Evolutionary conservation across 192 early-diverging fungal species (phyloP).

Genomic region (Funneliformis geosporum): DNA sequence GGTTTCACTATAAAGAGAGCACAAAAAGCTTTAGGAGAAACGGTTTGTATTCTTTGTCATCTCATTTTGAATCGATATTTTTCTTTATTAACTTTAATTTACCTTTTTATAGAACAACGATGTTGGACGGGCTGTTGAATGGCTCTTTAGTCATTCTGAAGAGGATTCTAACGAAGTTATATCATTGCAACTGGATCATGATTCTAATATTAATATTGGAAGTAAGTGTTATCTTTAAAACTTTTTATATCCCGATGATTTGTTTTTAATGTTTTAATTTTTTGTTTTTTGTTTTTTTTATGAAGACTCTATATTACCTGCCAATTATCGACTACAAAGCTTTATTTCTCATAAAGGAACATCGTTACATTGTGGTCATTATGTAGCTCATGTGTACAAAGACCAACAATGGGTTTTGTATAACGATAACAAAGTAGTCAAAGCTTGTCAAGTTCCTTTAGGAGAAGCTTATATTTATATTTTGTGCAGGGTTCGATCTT

Average conservation of each 20-base stretch:
- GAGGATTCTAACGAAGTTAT: conserved; percentile 33
- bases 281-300: conserved; percentile 29
- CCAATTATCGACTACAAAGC: conserved; percentile 66
- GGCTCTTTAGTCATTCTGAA: conserved; percentile 86
- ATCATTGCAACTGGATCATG: neutral
- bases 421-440: conserved; percentile 95
- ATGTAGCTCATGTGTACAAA: conserved; percentile 85
- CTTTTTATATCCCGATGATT: neutral
- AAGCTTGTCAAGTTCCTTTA: conserved; percentile 60
- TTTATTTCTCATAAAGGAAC: conserved; percentile 97
- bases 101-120: conserved; percentile 60
- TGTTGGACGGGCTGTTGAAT: conserved; percentile 91
- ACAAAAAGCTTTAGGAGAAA: conserved; percentile 77
- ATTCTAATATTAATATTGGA: conserved; percentile 13
- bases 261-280: too few species aligned
- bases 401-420: conserved; percentile 82
- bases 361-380: conserved; percentile 95
- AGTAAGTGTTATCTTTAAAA: neutral
- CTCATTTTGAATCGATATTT: neutral
- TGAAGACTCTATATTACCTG: conserved; percentile 49
- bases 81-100: neutral
- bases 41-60: conserved; percentile 54
- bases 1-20: conserved; percentile 83
- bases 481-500: conserved; percentile 47
- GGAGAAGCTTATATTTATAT: conserved; percentile 76